phyloP scores from a whole-genome alignment of 2,329 filamentous ascomycete species.

The Cladophialophora chaetospira region DNA sequence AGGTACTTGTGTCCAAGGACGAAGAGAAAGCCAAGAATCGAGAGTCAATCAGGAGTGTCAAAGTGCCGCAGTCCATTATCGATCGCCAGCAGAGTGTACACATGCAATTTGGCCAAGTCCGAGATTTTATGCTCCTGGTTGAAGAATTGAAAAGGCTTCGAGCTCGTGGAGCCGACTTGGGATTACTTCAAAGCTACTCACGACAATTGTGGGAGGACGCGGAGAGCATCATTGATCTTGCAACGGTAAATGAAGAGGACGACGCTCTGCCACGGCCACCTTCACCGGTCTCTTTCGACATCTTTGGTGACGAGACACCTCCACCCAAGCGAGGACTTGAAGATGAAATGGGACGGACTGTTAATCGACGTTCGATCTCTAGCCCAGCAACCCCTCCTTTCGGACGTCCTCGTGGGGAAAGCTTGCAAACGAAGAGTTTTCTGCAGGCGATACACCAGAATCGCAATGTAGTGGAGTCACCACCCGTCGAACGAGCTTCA shows the following conservation, averaged over 20 bases:
- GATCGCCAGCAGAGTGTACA: conserved; percentile 67
- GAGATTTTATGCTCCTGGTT: conserved; percentile 65
- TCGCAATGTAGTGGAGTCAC: conserved; percentile 38
- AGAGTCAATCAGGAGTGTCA: conserved; percentile 41
- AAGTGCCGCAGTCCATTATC: conserved; percentile 62
- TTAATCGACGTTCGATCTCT: conserved; percentile 31
- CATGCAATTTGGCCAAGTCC: conserved; percentile 64
- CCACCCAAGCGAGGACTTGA: conserved; percentile 20
- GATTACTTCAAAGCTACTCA: conserved; percentile 56
- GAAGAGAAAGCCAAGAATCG: conserved; percentile 23
- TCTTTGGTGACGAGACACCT: conserved; percentile 50
- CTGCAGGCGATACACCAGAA: conserved; percentile 61
- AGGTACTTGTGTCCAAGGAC: conserved; percentile 10
- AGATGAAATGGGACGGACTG: conserved; percentile 17
- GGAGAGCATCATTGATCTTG: conserved; percentile 67
- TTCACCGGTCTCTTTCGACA: conserved; percentile 59
- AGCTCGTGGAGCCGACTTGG: conserved; percentile 55
- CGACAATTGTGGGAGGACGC: conserved; percentile 64
- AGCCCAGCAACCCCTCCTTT: conserved; percentile 31
- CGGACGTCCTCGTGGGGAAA: conserved; percentile 56
- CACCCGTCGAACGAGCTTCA: conserved; percentile 36
- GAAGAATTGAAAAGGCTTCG: conserved; percentile 66
- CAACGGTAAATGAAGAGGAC: conserved; percentile 65
- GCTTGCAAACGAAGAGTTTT: conserved; percentile 63
- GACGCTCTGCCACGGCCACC: conserved; percentile 51